Conservation (phyloP, 352 stramenopile genomes). For the Phytophthora pistaciae region DNA sequence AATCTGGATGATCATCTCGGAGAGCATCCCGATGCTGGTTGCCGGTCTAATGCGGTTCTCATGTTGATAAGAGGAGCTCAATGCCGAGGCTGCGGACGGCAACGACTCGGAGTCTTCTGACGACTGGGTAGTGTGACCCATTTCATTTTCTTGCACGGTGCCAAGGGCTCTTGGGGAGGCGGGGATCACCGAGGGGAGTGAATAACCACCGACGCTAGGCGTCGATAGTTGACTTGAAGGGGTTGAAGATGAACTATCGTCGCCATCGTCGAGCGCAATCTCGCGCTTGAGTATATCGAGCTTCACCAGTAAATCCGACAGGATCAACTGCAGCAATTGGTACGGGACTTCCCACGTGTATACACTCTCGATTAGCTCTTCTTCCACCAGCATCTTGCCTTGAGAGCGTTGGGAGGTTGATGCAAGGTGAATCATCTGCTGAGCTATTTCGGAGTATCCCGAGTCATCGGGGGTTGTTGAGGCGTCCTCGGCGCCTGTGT, state of each 20-base stretch:
- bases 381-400: conserved; percentile 82
- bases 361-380: conserved; percentile 90
- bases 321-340: conserved; percentile 82
- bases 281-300: conserved; percentile 69
- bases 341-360: conserved; percentile 91
- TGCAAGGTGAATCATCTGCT: conserved; percentile 53
- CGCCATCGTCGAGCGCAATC: conserved; percentile 44
- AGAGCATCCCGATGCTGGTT: conserved; percentile 80
- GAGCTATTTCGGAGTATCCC: conserved; percentile 46
- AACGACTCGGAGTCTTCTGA: conserved; percentile 23
- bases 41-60: conserved; percentile 37
- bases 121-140: conserved; percentile 18
- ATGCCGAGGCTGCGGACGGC: conserved; percentile 11
- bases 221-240: conserved; percentile 62
- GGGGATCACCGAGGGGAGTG: conserved; percentile 33
- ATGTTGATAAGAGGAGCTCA: conserved; percentile 15
- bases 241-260: conserved; percentile 54
- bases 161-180: conserved; percentile 40
- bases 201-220: conserved; percentile 44
- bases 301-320: conserved; percentile 78
- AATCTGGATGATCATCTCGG: conserved; percentile 90
- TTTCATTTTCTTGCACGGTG: conserved; percentile 47
- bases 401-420: conserved; percentile 50
- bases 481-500: conserved; percentile 11
- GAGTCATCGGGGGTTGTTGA: conserved; percentile 10